Evolutionary conservation across 2,329 filamentous ascomycete genomes (phyloP), one percentile per base, ranked within the genome.

Genomic region (Diaporthe amygdali): DNA sequence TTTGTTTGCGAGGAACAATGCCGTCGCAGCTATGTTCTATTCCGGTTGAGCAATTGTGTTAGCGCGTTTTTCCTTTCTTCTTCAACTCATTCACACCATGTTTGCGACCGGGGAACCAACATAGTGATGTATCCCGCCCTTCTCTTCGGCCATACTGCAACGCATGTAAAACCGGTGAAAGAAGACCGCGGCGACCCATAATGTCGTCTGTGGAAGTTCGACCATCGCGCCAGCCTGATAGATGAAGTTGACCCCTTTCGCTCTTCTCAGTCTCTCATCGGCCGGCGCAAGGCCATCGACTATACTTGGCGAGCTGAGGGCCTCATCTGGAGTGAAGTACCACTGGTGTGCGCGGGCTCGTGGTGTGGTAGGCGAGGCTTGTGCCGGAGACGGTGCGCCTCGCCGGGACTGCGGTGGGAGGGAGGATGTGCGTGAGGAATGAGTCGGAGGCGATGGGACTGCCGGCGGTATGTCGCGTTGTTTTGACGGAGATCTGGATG

Each of bases 111-210:
- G 61, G 64, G 74, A n/a, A 86, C 89, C 83, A 83, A 97, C 93
- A 79, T 97, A 98, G 76, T 97, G 95, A 80, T 98, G 96, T 59
- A 97, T 89, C 17, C 94, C 94, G 73, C 88, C 88, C 74, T 91
- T 93, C 77, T 92, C 89, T 76, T 92, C 89, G 61, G 93, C 91
- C 88, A 97, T 92, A 78, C 91, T 96, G 78, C 88, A 91, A 74
- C 95, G 92, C 94, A 98, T 98, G 80, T 95, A 95, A 81, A 97
- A 98, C 39, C 96, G 91, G 81, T 99, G 96, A 81, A 99, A 95
- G 84, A 97, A 98, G 52, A 97, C 93, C 22, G 94, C 93, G 0
- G 96, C 96, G 0, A 97, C 97, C 82, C 93, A 95, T 51, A 99
- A 86, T 0, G 96, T 98, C 69, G 96, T 90, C 81, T 98, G 95